Base-by-base conservation (phyloP, 2,329 filamentous ascomycete genomes). In the Cephalotrichum gorgonifer region DNA sequence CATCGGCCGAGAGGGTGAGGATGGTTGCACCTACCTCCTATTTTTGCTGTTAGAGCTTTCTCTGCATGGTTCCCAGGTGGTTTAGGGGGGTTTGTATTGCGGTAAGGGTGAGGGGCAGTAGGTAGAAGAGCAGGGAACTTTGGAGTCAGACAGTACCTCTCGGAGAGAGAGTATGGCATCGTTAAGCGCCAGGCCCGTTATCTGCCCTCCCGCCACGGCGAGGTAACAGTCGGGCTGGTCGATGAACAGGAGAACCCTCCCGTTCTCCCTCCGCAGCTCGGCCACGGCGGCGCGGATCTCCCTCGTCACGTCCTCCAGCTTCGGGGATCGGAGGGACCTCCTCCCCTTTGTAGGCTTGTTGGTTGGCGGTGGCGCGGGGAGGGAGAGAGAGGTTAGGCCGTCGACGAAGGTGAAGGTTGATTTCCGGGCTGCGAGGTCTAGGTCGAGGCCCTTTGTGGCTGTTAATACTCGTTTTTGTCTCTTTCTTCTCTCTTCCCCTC, bases 391-490 rank as follows among this genome's bases (percentile, higher is more conserved):
- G 20, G 73, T 77, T 51, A 93, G 68, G 20, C 86, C 87, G 64
- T 95, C 88, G 28, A 95, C 73, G 56, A 88, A 91, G 41, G 71
- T 67, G 57, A 95, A 84, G 47, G 74, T 75, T 28, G 76, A 76
- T 52, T 76, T 75, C 31, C 71, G 71, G 48, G 67, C 64, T 4
- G 83, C 63, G 6, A 72, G 72, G 17, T 83, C 76, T 46, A 93
- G 69, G 64, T 94, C 87, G 44, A 93, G 60, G 2, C 86, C 86
- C 76, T 85, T 22, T 43, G 4, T 26, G 6, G 9, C 8, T 41
- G 22, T 44, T 22, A 8, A 4, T 25, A 23, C 25, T 26, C 25
- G 22, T 28, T 25, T 43, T 25, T 28, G 43, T 23, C 27, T 44
- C 22, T 28, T n/a, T 28, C 22, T n/a, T n/a, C n/a, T n/a, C n/a